Evolutionary conservation across 139 green algal species (phyloP).

Genomic region (Zygnema circumcarinatum): DNA sequence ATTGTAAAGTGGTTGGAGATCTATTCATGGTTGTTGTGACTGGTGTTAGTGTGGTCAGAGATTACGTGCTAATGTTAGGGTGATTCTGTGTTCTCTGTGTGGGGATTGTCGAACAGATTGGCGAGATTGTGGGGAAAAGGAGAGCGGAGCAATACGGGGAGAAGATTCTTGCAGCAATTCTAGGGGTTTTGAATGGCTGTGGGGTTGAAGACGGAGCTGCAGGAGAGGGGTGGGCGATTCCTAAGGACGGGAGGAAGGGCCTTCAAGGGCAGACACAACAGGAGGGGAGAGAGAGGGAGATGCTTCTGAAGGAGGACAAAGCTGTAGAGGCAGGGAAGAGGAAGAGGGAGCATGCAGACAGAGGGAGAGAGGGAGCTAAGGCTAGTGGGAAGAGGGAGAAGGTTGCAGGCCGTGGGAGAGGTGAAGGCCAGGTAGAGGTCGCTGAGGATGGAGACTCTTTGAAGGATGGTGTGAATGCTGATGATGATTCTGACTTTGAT

Average conservation of each 20-base stretch:
- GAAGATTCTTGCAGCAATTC: neutral
- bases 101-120: neutral
- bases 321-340: neutral
- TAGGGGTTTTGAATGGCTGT: neutral
- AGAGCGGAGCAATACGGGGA: neutral
- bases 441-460: neutral
- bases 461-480: too few relatives aligned
- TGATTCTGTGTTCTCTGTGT: neutral
- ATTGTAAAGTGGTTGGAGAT: neutral
- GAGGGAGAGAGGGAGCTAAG: neutral
- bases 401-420: neutral
- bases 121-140: slow-evolving; percentile 7
- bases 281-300: neutral
- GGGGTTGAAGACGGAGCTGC: neutral
- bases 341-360: neutral
- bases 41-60: neutral
- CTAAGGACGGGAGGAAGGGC: neutral
- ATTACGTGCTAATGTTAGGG: neutral
- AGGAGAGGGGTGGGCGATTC: neutral
- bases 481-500: too few relatives aligned
- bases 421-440: neutral
- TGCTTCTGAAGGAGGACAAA: neutral
- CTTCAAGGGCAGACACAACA: neutral
- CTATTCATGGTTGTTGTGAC: neutral
- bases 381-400: neutral